Evolutionary conservation across 345 rosid species (phyloP), one percentile per base, ranked within the genome.

Genomic region (Gossypium arboreum): DNA sequence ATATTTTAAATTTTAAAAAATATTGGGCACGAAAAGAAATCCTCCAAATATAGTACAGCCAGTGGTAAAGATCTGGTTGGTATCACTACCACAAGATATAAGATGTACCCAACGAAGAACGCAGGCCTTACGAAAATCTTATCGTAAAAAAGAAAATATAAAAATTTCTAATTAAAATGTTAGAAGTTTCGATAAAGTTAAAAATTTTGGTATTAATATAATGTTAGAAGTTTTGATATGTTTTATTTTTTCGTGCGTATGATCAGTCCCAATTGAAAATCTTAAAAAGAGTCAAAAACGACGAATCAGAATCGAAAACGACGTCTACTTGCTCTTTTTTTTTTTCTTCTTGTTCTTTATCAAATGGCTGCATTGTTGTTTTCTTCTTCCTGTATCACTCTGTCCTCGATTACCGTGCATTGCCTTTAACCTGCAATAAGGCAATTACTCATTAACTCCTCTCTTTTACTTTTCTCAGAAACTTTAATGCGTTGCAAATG

Each of bases 391-490:
- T 52, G 6, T 24, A 15, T 54, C 34, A 45, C 63, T 22, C 39
- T 50, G 16, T 45, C 81, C 72, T 77, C 75, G 76, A 27, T 66
- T 13, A 70, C 15, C 66, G 83, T 50, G 81, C 84, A 7, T 17
- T 43, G 81, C 85, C 69, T 68, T 63, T 58, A 13, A 66, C 74
- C 58, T 47, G 48, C 71, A 25, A 51, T 52, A 18, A 27, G 29
- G 3, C 29, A 27, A 27, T 27, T 27, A 70, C 11, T 27, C 44
- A 24, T 17, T 69, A 0, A 9, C 22, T 52, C 12, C 34, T 27
- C 15, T 3, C 58, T 68, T 12, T 22, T 48, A 20, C 39, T 20
- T 67, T 27, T 69, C 44, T 51, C 75, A 45, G 58, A 50, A 54
- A 45, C 76, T 63, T 52, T 74, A 83, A 76, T 80, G 83, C 80